Conservation (phyloP, 106 monocot genomes). For the Allium cepa region DNA sequence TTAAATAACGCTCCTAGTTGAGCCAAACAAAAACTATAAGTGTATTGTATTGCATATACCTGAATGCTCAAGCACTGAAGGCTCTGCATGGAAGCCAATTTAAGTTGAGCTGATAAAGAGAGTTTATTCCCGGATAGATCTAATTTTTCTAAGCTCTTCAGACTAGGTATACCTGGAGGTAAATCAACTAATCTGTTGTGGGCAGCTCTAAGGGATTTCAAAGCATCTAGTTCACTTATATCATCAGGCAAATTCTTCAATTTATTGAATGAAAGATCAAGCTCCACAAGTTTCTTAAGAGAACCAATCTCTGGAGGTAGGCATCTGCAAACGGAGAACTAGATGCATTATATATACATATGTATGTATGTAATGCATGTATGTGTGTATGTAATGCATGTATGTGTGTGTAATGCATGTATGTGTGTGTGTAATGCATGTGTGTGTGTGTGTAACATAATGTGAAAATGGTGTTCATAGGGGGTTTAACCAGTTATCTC, state of each 20-base stretch:
- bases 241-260: conserved; percentile 79
- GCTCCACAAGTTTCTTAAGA: conserved; percentile 77
- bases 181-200: conserved; percentile 85
- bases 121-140: conserved; percentile 92
- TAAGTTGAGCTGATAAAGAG: conserved; percentile 51
- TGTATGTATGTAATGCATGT: too few species aligned
- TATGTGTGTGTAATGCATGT: too few species aligned
- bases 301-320: conserved; percentile 82
- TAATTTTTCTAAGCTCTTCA: conserved; percentile 56
- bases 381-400: too few species aligned
- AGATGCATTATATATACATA: neutral
- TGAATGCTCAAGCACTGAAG: conserved; percentile 81
- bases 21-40: too few species aligned
- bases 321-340: conserved; percentile 44
- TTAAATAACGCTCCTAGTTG: too few species aligned
- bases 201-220: conserved; percentile 63
- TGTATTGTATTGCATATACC: conserved; percentile 27
- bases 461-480: neutral
- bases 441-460: too few species aligned
- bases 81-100: conserved; percentile 49
- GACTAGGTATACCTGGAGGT: conserved; percentile 58
- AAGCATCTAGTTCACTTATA: conserved; percentile 54
- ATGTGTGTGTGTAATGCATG: too few species aligned
- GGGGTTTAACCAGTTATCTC: neutral
- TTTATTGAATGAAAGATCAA: conserved; percentile 99